Evolutionary conservation across 2,329 filamentous ascomycete species (phyloP).

Genomic region (Nemania abortiva): DNA sequence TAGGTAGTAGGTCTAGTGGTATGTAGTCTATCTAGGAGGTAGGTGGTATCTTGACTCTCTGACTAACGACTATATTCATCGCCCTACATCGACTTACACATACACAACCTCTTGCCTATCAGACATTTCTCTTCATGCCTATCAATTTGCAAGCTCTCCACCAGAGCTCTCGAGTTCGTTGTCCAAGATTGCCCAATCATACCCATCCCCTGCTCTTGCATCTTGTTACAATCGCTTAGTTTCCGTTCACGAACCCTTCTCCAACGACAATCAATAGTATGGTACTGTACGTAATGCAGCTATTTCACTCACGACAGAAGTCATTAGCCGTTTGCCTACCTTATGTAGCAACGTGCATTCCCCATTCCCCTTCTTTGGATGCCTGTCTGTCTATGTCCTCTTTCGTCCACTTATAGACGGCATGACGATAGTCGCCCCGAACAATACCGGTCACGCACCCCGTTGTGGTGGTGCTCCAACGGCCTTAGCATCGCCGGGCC

Average conservation of each 20-base stretch:
- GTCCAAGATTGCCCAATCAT: background rate
- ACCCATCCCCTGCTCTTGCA: background rate
- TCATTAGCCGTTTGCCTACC: conserved; percentile 2
- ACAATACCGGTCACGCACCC: background rate
- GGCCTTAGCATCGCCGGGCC: background rate
- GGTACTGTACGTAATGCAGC: background rate
- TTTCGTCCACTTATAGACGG: background rate
- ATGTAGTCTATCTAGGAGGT: background rate
- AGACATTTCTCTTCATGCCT: background rate
- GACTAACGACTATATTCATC: background rate
- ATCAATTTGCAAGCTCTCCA: background rate
- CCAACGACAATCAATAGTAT: background rate
- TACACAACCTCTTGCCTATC: background rate
- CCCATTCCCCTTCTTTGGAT: background rate
- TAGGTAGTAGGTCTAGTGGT: background rate
- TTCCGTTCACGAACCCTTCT: background rate
- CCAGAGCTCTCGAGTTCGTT: background rate
- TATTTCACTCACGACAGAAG: background rate
- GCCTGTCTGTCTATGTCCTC: background rate
- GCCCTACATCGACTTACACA: background rate
- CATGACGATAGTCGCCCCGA: background rate
- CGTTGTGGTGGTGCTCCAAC: background rate
- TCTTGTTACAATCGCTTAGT: background rate
- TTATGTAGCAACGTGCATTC: background rate
- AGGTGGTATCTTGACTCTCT: background rate